Evolutionary conservation across 371 early-diverging fungal species (phyloP).

Genomic region (Nematocida parisii): DNA sequence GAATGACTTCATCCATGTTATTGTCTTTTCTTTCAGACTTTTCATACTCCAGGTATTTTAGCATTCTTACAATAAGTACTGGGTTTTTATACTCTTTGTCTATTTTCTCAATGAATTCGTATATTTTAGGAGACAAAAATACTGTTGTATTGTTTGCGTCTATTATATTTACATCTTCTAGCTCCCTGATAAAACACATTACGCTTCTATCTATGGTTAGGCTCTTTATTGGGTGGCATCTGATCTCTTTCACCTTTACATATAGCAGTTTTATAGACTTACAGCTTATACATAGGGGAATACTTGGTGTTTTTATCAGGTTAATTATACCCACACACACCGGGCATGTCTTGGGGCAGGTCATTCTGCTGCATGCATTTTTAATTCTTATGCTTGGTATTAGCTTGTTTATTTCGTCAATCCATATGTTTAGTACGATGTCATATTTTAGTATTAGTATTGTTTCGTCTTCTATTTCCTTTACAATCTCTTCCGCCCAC

Average conservation of each 20-base stretch:
- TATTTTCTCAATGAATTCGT: conserved; percentile 12
- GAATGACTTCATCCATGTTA: conserved; percentile 2
- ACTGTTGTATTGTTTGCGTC: conserved; percentile 21
- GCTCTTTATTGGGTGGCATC: conserved; percentile 37
- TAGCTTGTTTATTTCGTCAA: conserved; percentile 25
- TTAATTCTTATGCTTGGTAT: conserved; percentile 27
- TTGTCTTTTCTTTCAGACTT: conserved; percentile 13
- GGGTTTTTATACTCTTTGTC: conserved; percentile 43
- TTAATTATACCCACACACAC: conserved; percentile 3
- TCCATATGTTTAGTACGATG: conserved; percentile 21
- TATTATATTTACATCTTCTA: conserved; percentile 18
- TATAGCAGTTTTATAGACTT: conserved; percentile 47
- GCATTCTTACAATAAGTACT: conserved; percentile 44
- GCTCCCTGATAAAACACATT: conserved; percentile 6
- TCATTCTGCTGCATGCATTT: conserved; percentile 22
- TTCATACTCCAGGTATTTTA: conserved; percentile 54
- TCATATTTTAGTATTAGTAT: conserved; percentile 17
- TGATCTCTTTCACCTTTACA: conserved; percentile 41
- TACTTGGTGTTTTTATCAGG: neutral
- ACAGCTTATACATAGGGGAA: conserved; percentile 10
- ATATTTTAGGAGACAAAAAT: conserved; percentile 21
- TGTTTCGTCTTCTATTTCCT: conserved; percentile 29
- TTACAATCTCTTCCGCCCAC: conserved; percentile 48
- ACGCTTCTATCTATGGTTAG: conserved; percentile 9
- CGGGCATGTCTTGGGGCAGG: conserved; percentile 24